Percentiles rank a stretch among this genome's conserved stretches.
Evolutionary conservation across 805 yeast species (phyloP).

Genomic region (Ogataea haglerorum): DNA sequence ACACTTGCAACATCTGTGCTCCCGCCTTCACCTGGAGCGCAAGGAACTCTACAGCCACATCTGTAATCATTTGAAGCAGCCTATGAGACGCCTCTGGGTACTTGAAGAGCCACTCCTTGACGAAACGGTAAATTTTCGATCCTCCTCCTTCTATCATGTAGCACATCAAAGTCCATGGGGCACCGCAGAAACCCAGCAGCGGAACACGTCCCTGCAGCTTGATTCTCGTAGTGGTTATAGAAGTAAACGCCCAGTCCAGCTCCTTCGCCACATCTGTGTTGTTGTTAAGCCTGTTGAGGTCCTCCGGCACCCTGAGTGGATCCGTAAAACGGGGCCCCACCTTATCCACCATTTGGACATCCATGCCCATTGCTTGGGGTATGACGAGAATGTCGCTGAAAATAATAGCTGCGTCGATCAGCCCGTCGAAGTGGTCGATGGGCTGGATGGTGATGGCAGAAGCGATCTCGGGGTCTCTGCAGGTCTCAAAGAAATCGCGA

Average conservation of each 20-base stretch:
- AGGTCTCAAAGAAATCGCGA: conserved; percentile 91
- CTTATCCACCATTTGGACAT: conserved; percentile 89
- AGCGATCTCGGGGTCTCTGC: conserved; percentile 92
- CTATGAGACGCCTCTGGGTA: conserved; percentile 69
- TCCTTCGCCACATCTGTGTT: conserved; percentile 68
- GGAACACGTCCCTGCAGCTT: conserved; percentile 91
- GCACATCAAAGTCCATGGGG: conserved; percentile 95
- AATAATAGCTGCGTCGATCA: conserved; percentile 94
- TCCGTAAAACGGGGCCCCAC: conserved; percentile 91
- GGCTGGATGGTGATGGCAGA: conserved; percentile 95
- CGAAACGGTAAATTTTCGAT: conserved; percentile 83
- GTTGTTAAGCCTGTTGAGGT: conserved; percentile 54
- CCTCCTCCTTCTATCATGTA: conserved; percentile 99
- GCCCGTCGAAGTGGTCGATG: conserved; percentile 79
- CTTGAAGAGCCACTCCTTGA: conserved; percentile 87
- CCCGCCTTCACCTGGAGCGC: conserved; percentile 96
- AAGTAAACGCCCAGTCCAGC: conserved; percentile 90
- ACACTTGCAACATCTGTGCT: conserved; percentile 95
- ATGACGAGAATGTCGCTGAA: conserved; percentile 93
- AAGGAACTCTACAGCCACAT: conserved; percentile 86
- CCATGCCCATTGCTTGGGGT: conserved; percentile 98
- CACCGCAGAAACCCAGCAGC: conserved; percentile 91
- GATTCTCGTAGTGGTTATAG: conserved; percentile 86
- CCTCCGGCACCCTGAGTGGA: conserved; percentile 75
- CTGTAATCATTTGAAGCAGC: conserved; percentile 74